Evolutionary conservation across 129 eudicot species (phyloP), one percentile per base, ranked within the genome.

Genomic region (Centrapalus pauciflorus): DNA sequence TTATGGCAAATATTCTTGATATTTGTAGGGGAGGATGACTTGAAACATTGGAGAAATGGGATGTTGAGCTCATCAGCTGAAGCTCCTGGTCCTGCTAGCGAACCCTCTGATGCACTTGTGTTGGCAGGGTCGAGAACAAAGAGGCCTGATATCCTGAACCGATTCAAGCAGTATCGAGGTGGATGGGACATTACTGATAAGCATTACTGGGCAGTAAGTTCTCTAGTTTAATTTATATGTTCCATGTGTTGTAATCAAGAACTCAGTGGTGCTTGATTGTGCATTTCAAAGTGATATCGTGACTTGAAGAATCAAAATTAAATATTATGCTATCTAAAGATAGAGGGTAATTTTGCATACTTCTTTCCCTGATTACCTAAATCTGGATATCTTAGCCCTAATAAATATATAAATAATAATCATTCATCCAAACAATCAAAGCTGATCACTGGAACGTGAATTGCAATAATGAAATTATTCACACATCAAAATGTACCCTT

Each of bases 131-230:
- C 82, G 58, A 74, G 91, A 67, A 90, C 97, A 13, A 87, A 76
- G 51, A 77, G 97, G 65, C 97, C 95, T 0, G 97, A 90, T 43
- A 80, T 90, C 76, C 83, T 90, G 59, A 63, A 80, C 20, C 66
- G 78, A 9, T 90, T 86, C 72, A 80, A 71, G 67, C 75, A 55
- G 30, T 90, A 90, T 75, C 80, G 74, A 35, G 97, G 95, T 76
- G 97, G 97, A 68, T 90, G 97, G 97, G 85, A 90, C 70, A 82
- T 90, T 59, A 76, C 85, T 37, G 82, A 87, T 73, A 82, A 87
- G 54, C 97, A 90, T 67, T 90, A 90, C 77, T 90, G 92, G 95
- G 95, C 97, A 58, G 97, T 87, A 87, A 84, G 97, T 64, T 54
- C 24, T 61, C 10, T 38, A 43, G 41, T 34, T 49, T 2, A 4